Percentiles rank a stretch among this genome's conserved stretches.
phyloP scores from a whole-genome alignment of 805 yeast species.

The Torulaspora franciscae region DNA sequence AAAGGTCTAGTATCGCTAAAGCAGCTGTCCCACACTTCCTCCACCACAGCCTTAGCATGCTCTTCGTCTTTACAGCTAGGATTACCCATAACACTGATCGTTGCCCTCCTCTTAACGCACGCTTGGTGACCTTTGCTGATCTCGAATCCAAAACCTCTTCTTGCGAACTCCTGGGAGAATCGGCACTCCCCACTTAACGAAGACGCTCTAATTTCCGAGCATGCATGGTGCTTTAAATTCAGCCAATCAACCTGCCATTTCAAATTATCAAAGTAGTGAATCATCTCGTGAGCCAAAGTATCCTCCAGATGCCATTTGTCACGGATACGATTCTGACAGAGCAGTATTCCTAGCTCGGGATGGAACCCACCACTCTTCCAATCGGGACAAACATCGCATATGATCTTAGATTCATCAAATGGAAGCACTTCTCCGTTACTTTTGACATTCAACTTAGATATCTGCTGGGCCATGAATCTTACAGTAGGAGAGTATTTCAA shows the following conservation, averaged over 20 bases:
- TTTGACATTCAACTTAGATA: constrained; percentile 48
- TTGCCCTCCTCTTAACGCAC: constrained; percentile 87
- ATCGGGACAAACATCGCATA: constrained; percentile 81
- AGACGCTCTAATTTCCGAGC: constrained; percentile 93
- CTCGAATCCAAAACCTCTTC: constrained; percentile 39
- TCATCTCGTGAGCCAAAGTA: constrained; percentile 84
- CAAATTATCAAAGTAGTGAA: constrained; percentile 88
- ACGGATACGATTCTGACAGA: constrained; percentile 77
- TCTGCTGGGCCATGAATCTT: constrained; percentile 78
- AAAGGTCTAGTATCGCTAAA: constrained; percentile 94
- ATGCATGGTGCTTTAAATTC: constrained; percentile 88
- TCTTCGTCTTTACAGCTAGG: constrained; percentile 71
- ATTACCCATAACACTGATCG: constrained; percentile 76
- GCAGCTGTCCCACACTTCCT: constrained; percentile 88
- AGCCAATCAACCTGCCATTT: constrained; percentile 84
- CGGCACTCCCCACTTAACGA: constrained; percentile 94
- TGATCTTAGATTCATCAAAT: constrained; percentile 39
- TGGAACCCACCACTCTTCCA: constrained; percentile 87
- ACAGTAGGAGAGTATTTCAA: constrained; percentile 78
- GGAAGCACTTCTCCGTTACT: constrained; percentile 11
- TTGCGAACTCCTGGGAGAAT: constrained; percentile 72
- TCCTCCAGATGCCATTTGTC: constrained; percentile 84
- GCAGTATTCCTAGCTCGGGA: constrained; percentile 78
- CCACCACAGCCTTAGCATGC: constrained; percentile 74
- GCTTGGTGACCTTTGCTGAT: constrained; percentile 81